Conservation (phyloP, 179 eudicot species). For the Drosera spatulata region DNA sequence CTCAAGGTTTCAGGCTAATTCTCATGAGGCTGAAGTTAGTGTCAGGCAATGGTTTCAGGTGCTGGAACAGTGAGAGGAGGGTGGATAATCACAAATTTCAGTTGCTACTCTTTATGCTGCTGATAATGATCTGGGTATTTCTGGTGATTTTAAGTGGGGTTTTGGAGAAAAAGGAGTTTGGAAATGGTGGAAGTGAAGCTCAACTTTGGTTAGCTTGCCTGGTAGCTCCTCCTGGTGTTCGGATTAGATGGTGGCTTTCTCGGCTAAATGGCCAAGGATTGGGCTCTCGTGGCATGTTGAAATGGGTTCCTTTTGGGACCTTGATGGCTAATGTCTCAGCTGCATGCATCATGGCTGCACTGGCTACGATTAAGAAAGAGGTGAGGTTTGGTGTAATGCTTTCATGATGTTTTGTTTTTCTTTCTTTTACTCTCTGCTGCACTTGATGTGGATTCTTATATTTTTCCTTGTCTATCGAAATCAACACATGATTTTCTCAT, state of each 20-base stretch:
- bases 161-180: too few relatives aligned
- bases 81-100: conserved; percentile 16
- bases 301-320: conserved; percentile 66
- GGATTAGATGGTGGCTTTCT: conserved; percentile 81
- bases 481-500: too few relatives aligned
- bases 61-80: too few relatives aligned
- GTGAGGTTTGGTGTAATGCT: conserved; percentile 19
- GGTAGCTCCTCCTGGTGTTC: conserved; percentile 72
- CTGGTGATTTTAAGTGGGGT: conserved; percentile 31
- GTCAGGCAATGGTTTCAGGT: too few relatives aligned
- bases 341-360: conserved; percentile 76
- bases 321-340: conserved; percentile 37
- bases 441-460: too few relatives aligned
- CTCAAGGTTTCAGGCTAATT: conserved; percentile 36
- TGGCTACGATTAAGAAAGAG: conserved; percentile 54
- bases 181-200: conserved; percentile 22
- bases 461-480: conserved; percentile 4
- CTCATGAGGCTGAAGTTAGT: neutral
- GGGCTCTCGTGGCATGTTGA: conserved; percentile 34
- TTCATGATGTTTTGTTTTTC: conserved; percentile 10
- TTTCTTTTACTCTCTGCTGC: conserved; percentile 9
- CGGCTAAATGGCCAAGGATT: conserved; percentile 70
- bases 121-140: conserved; percentile 28
- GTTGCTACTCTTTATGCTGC: conserved; percentile 17
- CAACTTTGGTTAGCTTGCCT: conserved; percentile 72